A percentile compares a stretch with the other conserved stretches of the same genome.
phyloP scores from a whole-genome alignment of 495 filamentous ascomycete genomes.

The Hypoxylon rickii region DNA sequence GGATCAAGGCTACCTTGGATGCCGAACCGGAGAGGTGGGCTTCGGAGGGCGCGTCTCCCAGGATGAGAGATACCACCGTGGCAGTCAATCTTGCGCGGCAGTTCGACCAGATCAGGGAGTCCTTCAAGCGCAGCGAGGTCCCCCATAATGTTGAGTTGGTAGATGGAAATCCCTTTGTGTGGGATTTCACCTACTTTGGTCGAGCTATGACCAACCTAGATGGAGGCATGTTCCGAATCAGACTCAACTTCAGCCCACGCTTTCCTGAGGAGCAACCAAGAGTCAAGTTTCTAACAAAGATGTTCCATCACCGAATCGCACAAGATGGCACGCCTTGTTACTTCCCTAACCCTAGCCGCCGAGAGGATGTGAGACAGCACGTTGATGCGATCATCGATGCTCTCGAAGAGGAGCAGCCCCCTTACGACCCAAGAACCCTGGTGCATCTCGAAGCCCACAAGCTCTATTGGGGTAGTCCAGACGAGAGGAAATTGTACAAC shows the following conservation, averaged over 20 bases:
- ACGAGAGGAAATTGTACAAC: conserved; percentile 83
- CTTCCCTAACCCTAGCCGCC: conserved; percentile 60
- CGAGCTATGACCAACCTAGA: conserved; percentile 92
- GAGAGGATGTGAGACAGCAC: conserved; percentile 81
- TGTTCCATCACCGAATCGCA: conserved; percentile 91
- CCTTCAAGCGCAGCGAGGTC: conserved; percentile 68
- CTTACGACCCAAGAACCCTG: conserved; percentile 87
- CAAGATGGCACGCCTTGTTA: conserved; percentile 82
- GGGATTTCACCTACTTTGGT: conserved; percentile 79
- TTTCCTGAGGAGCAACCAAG: conserved; percentile 93
- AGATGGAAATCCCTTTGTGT: conserved; percentile 71
- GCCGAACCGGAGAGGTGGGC: conserved; percentile 75
- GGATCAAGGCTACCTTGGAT: conserved; percentile 69
- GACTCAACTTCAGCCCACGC: conserved; percentile 78
- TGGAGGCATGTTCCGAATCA: conserved; percentile 85
- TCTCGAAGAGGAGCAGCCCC: conserved; percentile 82
- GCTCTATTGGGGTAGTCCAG: conserved; percentile 81
- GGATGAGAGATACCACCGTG: conserved; percentile 70
- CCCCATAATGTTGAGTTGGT: conserved; percentile 76
- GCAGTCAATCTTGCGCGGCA: conserved; percentile 82
- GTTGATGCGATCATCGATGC: conserved; percentile 83
- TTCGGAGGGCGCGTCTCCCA: conserved; percentile 64
- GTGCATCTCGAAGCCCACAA: conserved; percentile 87
- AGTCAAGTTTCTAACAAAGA: conserved; percentile 74
- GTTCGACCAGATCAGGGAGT: conserved; percentile 79